Percentiles rank a stretch among this genome's conserved stretches.
Conservation (phyloP, 164 flowering plant genomes). For the Saururus chinensis region DNA sequence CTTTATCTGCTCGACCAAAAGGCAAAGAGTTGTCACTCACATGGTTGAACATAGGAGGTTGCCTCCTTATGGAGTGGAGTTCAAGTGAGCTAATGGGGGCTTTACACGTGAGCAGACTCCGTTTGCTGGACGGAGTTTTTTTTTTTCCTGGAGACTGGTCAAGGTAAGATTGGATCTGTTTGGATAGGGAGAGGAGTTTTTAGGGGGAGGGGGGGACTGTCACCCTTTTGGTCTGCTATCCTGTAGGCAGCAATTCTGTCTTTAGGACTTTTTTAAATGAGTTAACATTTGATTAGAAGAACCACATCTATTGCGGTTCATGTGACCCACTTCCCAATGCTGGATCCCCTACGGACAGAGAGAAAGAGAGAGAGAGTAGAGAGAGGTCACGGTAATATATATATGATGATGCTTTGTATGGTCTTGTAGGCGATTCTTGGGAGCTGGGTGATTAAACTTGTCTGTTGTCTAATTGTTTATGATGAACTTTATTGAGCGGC, state of each 20-base stretch:
- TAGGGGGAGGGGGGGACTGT: constrained; percentile 15
- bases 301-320: neutral
- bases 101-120: constrained; percentile 8
- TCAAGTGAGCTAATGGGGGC: neutral
- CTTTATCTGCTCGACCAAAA: constrained; percentile 5
- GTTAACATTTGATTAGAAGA: constrained; percentile 1
- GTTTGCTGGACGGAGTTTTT: neutral
- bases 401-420: no score
- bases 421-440: no score
- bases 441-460: no score
- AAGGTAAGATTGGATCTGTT: constrained; percentile 2
- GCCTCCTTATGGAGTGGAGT: constrained; percentile 5
- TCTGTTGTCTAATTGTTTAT: no score
- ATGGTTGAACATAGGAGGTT: neutral
- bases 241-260: constrained; percentile 16
- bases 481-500: no score
- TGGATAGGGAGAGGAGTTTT: neutral
- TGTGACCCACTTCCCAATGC: constrained; percentile 12
- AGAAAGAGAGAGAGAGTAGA: no score
- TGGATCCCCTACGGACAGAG: neutral
- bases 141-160: constrained; percentile 5
- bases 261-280: constrained; percentile 3
- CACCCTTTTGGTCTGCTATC: constrained; percentile 33
- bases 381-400: no score
- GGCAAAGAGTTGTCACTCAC: constrained; percentile 16